Percentiles rank a stretch among this genome's conserved stretches.
These are phyloP conservation scores for Karstenula rhodostoma DNA, from an alignment of 2,329 filamentous ascomycete species.

Conservation along the genomic window DNA sequence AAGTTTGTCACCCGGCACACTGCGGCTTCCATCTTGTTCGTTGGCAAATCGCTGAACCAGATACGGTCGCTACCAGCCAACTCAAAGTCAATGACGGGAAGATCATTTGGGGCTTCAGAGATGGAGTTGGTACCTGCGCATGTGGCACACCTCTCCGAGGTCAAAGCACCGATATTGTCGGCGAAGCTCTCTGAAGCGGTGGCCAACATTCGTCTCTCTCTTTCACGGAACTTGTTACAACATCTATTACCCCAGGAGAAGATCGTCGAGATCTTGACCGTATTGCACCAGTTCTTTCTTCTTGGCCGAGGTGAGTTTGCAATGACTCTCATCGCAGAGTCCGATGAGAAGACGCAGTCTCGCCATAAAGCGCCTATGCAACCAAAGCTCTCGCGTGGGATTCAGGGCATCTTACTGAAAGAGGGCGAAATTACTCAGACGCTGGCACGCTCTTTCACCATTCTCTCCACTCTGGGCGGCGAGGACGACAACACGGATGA, in stretches of 20 bases:
- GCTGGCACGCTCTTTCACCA: conserved; percentile 79
- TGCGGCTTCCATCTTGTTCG: conserved; percentile 85
- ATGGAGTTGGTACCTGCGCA: conserved; percentile 72
- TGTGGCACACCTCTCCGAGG: conserved; percentile 70
- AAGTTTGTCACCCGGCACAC: conserved; percentile 79
- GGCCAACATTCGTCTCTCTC: conserved; percentile 76
- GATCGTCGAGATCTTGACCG: conserved; percentile 77
- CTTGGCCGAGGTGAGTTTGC: conserved; percentile 91
- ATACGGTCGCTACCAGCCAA: conserved; percentile 62
- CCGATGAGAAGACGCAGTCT: conserved; percentile 78
- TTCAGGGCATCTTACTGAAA: conserved; percentile 76
- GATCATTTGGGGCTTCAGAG: conserved; percentile 51
- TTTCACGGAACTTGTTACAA: conserved; percentile 85
- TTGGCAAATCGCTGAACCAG: conserved; percentile 88
- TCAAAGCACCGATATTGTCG: conserved; percentile 77
- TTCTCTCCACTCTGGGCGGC: conserved; percentile 77
- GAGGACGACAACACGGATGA: conserved; percentile 80
- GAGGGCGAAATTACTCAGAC: conserved; percentile 85
- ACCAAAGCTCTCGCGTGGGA: conserved; percentile 54
- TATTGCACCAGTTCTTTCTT: conserved; percentile 87
- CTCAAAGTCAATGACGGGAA: conserved; percentile 35
- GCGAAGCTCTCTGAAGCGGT: conserved; percentile 76
- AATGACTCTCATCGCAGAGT: conserved; percentile 82
- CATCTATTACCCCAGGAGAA: conserved; percentile 79
- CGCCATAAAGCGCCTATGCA: conserved; percentile 65